Evolutionary conservation across 1,284 basidiomycete genomes (phyloP).

Genomic region (Rhodotorula sp.): DNA sequence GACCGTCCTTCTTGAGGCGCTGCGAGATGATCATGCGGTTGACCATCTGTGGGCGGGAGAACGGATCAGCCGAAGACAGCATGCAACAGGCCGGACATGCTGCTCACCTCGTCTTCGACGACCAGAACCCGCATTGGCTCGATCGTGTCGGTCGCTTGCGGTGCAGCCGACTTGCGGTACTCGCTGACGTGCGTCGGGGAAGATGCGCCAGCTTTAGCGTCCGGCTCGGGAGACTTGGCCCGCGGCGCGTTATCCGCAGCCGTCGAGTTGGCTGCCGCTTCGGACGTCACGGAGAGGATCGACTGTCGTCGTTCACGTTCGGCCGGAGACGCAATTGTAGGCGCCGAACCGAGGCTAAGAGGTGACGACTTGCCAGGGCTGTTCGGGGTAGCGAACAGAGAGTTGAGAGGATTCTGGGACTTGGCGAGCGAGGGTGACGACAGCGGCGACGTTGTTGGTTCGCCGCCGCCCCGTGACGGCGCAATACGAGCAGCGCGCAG

Average conservation of each 20-base stretch:
- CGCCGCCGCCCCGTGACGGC: background rate
- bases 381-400: background rate
- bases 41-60: slow-evolving; percentile 14
- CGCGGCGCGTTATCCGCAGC: background rate
- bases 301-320: background rate
- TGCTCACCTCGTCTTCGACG: slow-evolving; percentile 61
- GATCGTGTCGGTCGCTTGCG: background rate
- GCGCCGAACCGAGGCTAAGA: background rate
- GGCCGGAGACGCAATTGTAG: background rate
- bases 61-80: background rate
- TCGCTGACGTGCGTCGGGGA: slow-evolving; percentile 23
- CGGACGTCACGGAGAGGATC: background rate
- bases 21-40: slow-evolving; percentile 45
- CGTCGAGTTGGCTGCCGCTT: background rate
- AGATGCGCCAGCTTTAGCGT: background rate
- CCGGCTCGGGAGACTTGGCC: background rate
- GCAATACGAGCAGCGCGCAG: slow-evolving; percentile 28
- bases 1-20: slow-evolving; percentile 44
- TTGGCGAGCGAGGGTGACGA: slow-evolving; percentile 2
- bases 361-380: no score
- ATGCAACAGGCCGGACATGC: background rate
- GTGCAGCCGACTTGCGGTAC: slow-evolving; percentile 15
- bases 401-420: background rate
- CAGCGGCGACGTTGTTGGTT: background rate
- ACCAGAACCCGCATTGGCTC: slow-evolving; percentile 61